phyloP scores from a whole-genome alignment of 1,284 basidiomycete species.

The Phellinidium pouzarii region DNA sequence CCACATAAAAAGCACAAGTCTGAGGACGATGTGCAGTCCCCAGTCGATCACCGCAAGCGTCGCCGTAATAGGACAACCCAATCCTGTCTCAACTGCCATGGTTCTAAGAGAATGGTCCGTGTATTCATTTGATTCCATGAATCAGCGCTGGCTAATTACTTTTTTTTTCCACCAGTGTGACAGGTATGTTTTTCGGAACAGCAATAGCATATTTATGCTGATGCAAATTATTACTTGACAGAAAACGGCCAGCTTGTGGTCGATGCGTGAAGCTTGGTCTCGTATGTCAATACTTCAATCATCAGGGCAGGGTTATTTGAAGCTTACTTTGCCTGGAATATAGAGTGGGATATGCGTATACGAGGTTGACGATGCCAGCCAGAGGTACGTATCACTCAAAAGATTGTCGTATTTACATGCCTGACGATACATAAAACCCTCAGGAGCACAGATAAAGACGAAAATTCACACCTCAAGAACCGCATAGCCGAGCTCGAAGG shows the following conservation, averaged over 20 bases:
- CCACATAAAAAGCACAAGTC: constrained; percentile 8
- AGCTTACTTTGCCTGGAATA: background rate
- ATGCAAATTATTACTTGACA: background rate
- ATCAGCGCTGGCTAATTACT: no score
- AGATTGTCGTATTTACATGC: background rate
- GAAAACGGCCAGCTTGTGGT: constrained; percentile 19
- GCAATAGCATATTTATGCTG: background rate
- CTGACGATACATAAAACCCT: background rate
- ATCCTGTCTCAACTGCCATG: constrained; percentile 38
- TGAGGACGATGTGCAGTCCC: constrained; percentile 8
- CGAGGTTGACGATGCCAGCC: constrained; percentile 34
- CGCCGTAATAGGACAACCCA: constrained; percentile 38
- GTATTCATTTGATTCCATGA: background rate
- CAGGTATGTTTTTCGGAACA: constrained; percentile 10
- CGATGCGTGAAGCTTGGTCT: constrained; percentile 31
- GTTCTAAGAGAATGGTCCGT: constrained; percentile 40
- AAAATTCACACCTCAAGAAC: constrained; percentile 31
- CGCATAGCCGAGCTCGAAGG: constrained; percentile 39
- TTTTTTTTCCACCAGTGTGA: constrained; percentile 19
- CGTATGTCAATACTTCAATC: constrained; percentile 21
- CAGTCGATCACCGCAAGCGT: constrained; percentile 33
- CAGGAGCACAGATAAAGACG: constrained; percentile 21
- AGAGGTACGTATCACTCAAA: constrained; percentile 21
- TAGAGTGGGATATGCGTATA: constrained; percentile 38
- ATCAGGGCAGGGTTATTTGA: background rate